Conservation (phyloP, 1,139 yeast genomes). For the Kodamaea suecica region DNA sequence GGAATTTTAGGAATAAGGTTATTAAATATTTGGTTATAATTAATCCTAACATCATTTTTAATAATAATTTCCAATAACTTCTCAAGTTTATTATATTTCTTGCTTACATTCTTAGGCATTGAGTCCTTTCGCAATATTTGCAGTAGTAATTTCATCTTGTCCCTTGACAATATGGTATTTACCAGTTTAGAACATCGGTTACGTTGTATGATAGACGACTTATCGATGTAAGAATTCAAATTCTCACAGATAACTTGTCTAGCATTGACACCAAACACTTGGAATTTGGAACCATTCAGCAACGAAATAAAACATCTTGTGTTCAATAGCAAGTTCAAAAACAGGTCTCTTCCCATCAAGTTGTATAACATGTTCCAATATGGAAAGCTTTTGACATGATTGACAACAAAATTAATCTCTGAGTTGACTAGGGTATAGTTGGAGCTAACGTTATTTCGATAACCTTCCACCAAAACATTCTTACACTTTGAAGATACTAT, state of each 20-base stretch:
- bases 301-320: slow-evolving; percentile 22
- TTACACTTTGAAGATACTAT: slow-evolving; percentile 18
- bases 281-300: slow-evolving; percentile 15
- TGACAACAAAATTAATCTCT: slow-evolving; percentile 24
- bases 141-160: slow-evolving; percentile 5
- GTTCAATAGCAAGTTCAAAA: slow-evolving; percentile 31
- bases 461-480: slow-evolving; percentile 28
- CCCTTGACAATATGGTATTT: slow-evolving; percentile 1
- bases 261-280: slow-evolving; percentile 34
- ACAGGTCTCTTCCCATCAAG: slow-evolving; percentile 29
- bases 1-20: slow-evolving; percentile 17
- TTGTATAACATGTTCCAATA: slow-evolving; percentile 35
- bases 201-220: neutral
- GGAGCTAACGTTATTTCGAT: slow-evolving; percentile 18
- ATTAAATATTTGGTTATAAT: slow-evolving; percentile 26
- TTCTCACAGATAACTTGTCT: too few relatives aligned
- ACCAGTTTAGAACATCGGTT: neutral
- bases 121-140: slow-evolving; percentile 6
- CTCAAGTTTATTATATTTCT: slow-evolving; percentile 18
- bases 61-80: slow-evolving; percentile 18
- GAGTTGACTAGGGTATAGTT: slow-evolving; percentile 16
- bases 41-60: slow-evolving; percentile 22
- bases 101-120: slow-evolving; percentile 18
- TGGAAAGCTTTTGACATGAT: slow-evolving; percentile 27
- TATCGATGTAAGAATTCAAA: neutral